phyloP scores from a whole-genome alignment of 2,329 filamentous ascomycete genomes.

The Clonostachys sp. region DNA sequence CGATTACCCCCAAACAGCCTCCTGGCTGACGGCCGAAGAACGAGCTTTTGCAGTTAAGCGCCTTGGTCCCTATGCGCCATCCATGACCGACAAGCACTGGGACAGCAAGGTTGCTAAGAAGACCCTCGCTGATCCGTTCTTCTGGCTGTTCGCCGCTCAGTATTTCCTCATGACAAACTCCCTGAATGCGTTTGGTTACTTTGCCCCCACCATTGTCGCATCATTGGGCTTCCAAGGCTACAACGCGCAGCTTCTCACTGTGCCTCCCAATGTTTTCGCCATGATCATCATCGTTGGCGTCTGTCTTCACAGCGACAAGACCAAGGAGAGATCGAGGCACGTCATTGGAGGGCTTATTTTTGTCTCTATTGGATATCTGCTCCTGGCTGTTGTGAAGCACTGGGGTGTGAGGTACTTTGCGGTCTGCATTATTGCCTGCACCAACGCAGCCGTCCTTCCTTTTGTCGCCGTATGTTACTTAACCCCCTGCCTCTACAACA shows the following conservation, averaged over 20 bases:
- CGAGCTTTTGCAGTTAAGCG: constrained; percentile 25
- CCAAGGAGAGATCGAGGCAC: constrained; percentile 21
- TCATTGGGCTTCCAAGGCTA: constrained; percentile 23
- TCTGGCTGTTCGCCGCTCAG: constrained; percentile 22
- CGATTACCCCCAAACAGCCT: constrained; percentile 24
- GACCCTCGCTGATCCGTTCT: constrained; percentile 22
- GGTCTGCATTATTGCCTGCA: constrained; percentile 23
- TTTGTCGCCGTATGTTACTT: constrained; percentile 20
- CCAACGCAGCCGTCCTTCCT: constrained; percentile 21
- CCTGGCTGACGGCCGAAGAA: constrained; percentile 23
- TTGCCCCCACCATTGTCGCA: constrained; percentile 25
- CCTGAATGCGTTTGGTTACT: constrained; percentile 26
- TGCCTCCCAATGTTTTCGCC: constrained; percentile 27
- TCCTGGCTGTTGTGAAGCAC: constrained; percentile 19
- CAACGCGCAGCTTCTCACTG: constrained; percentile 25
- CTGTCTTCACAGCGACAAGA: constrained; percentile 21
- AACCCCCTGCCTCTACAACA: not conserved
- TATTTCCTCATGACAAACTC: constrained; percentile 26
- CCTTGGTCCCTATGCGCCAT: constrained; percentile 22
- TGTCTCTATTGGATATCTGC: constrained; percentile 18
- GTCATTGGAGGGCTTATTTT: constrained; percentile 17
- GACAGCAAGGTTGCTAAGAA: constrained; percentile 20
- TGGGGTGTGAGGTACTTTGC: constrained; percentile 22
- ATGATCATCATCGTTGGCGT: constrained; percentile 23
- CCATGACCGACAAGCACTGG: constrained; percentile 26